Evolutionary conservation across 2,329 filamentous ascomycete genomes (phyloP), one percentile per base, ranked within the genome.

Genomic region (Ascochyta clinopodiicola): DNA sequence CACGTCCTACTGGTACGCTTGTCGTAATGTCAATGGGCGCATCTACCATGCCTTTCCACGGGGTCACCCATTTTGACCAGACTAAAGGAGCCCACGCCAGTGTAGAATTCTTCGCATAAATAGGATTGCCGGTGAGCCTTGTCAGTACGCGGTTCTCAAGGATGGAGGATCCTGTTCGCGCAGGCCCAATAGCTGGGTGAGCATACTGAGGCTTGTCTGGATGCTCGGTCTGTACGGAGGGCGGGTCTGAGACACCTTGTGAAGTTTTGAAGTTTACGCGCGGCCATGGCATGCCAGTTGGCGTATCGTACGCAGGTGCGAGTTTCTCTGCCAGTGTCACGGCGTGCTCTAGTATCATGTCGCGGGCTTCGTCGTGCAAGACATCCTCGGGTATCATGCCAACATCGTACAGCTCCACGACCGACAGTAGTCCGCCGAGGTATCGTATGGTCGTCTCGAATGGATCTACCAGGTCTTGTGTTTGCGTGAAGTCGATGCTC

Each of bases 81-180:
- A 80, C 77, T n/a, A 81, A 66, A 25, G 76, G 74, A 24, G 74
- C 71, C 78, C 78, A 80, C 24, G 78, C 75, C 42, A 67, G 65
- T 4, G 78, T 80, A 3, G 78, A 74, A 55, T 79, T 79, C 31
- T 51, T 66, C 8, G 70, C 65, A 61, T 80, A 81, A n/a, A 73
- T 66, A 5, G 58, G 48, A 37, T 79, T 62, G 19, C 75, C 75
- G 15, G 76, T 80, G 51, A 80, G 58, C 34, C 73, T 71, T 4
- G 71, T 77, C 35, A 81, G 63, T 12, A 74, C 73, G 13, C 75
- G 72, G 50, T 78, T 77, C 61, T 81, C 79, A 25, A 81, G 69
- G 49, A 79, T 78, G 19, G 76, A 77, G 2, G 77, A 79, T 21
- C 78, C 78, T 5, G 76, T 69, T 19, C 77, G 75, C 15, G 78